Evolutionary conservation across 805 yeast species (phyloP), one percentile per base, ranked within the genome.

Genomic region (Helenozyma rhizophorensis): DNA sequence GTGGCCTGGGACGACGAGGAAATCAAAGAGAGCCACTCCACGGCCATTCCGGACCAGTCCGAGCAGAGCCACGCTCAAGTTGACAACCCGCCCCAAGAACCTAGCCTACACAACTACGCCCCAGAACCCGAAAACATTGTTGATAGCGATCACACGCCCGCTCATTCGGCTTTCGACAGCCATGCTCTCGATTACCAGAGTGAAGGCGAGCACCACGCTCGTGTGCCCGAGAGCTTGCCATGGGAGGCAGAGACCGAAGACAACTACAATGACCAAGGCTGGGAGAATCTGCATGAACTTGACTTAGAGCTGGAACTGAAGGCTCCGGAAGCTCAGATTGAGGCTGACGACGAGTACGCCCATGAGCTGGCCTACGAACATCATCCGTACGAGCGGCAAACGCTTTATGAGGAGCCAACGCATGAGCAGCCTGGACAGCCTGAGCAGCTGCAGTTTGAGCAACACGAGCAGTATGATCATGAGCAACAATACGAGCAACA

Each of bases 1-100:
- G 28, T 42, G 17, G 37, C 43, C 5, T 43, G 46, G 48, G 43
- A 43, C 22, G 46, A 39, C 25, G 46, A 43, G 4, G 14, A 17
- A 5, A n/a, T n/a, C n/a, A n/a, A n/a, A n/a, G n/a, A n/a, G n/a
- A n/a, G n/a, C n/a, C n/a, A n/a, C n/a, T n/a, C n/a, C n/a, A n/a
- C n/a, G n/a, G 19, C 19, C 7, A 5, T 6, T 5, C 19, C 19
- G 7, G 19, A 17, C 7, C 7, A 17, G 19, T 17, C 19, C 19
- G 8, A 5, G 7, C 19, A 17, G 19, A 8, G 7, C 7, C 8
- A 17, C 19, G 19, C 19, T 5, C 7, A 17, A 8, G 19, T 6
- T 5, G n/a, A n/a, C n/a, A n/a, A n/a, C n/a, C n/a, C n/a, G n/a
- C 19, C 19, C 18, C 14, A 13, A 15, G 14, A 17, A 14, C 18